A percentile compares a stretch with the other conserved stretches of the same genome.
Evolutionary conservation across 345 rosid genomes (phyloP).

Genomic region (Hypericum androsaemum): DNA sequence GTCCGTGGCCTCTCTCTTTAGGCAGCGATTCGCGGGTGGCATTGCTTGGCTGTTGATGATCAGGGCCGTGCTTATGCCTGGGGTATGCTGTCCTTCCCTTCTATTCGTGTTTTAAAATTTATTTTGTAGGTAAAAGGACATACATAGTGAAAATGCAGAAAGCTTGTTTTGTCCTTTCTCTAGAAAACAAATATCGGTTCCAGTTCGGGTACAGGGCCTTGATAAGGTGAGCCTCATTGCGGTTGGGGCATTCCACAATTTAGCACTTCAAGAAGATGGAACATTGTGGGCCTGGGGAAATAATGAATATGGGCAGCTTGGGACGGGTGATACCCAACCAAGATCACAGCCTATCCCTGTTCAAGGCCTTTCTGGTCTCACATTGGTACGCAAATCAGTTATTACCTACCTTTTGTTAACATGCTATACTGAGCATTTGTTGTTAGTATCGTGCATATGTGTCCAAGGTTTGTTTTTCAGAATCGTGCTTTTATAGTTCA

Average conservation of each 20-base stretch:
- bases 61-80: constrained; percentile 95
- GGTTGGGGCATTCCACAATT: constrained; percentile 96
- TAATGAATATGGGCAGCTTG: constrained; percentile 99
- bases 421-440: too few relatives aligned
- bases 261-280: constrained; percentile 94
- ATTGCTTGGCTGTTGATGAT: constrained; percentile 99
- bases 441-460: too few relatives aligned
- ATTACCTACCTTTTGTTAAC: background rate
- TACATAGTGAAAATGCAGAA: background rate
- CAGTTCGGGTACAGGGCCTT: constrained; percentile 97
- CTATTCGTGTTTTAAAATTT: background rate
- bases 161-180: background rate
- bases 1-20: constrained; percentile 18
- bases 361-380: constrained; percentile 75
- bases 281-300: constrained; percentile 98
- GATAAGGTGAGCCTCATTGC: constrained; percentile 78
- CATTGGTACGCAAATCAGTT: constrained; percentile 46
- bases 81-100: constrained; percentile 37
- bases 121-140: too few relatives aligned
- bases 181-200: constrained; percentile 93
- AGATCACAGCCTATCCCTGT: constrained; percentile 90
- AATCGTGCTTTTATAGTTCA: too few relatives aligned
- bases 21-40: constrained; percentile 99
- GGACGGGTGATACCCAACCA: constrained; percentile 98
- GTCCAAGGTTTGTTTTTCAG: too few relatives aligned